Evolutionary conservation across 2,329 filamentous ascomycete genomes (phyloP).

Genomic region (Lasiodiplodia hormozganensis): DNA sequence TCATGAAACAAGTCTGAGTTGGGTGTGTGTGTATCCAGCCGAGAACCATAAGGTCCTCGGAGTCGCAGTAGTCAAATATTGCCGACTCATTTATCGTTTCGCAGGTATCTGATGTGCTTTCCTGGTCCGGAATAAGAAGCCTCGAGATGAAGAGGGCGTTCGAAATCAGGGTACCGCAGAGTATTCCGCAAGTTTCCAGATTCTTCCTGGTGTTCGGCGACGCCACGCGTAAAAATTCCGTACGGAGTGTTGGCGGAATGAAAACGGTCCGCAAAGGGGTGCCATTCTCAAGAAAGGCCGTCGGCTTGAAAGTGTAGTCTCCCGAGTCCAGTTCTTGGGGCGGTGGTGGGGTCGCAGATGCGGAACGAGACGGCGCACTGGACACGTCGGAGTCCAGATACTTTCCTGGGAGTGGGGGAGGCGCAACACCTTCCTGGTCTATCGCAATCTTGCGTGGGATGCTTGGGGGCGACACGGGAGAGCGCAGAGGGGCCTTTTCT

Average conservation of each 20-base stretch:
- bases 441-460: slow-evolving; percentile 23
- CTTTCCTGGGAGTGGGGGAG: slow-evolving; percentile 39
- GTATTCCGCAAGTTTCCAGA: slow-evolving; percentile 92
- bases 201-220: slow-evolving; percentile 78
- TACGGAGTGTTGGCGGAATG: slow-evolving; percentile 76
- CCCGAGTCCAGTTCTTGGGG: slow-evolving; percentile 52
- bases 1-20: slow-evolving; percentile 97
- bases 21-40: slow-evolving; percentile 99
- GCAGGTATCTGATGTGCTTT: slow-evolving; percentile 89
- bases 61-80: slow-evolving; percentile 88
- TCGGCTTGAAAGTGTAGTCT: slow-evolving; percentile 81
- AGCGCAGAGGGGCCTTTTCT: slow-evolving; percentile 33
- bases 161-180: slow-evolving; percentile 88
- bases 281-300: slow-evolving; percentile 89
- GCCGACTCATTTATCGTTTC: slow-evolving; percentile 87
- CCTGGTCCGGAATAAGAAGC: slow-evolving; percentile 90
- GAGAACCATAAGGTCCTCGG: slow-evolving; percentile 81
- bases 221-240: slow-evolving; percentile 76
- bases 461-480: slow-evolving; percentile 13
- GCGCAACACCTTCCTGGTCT: slow-evolving; percentile 4
- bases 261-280: slow-evolving; percentile 87
- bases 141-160: slow-evolving; percentile 92
- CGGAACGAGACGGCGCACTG: slow-evolving; percentile 35
- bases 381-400: slow-evolving; percentile 31
- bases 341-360: slow-evolving; percentile 36